Evolutionary conservation across 2,329 filamentous ascomycete species (phyloP).

Genomic region (Clonostachys solani): DNA sequence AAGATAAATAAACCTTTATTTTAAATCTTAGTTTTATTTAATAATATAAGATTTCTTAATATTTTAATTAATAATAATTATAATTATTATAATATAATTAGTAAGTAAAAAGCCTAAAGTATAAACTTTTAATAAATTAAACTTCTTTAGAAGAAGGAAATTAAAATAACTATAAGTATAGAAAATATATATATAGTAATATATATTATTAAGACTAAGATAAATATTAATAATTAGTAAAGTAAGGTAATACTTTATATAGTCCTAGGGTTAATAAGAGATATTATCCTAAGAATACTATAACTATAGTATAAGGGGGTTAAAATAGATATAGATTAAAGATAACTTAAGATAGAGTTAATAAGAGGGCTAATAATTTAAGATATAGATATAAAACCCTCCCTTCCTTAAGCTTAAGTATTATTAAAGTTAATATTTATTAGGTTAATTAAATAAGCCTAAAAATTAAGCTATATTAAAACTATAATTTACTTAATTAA

Average conservation of each 20-base stretch:
- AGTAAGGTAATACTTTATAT: slow-evolving; percentile 1
- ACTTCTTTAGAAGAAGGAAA: neutral
- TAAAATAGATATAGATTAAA: too few relatives aligned
- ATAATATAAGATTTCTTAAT: neutral
- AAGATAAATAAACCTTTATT: too few relatives aligned
- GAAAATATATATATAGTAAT: neutral
- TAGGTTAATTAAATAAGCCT: neutral
- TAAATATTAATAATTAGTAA: too few relatives aligned
- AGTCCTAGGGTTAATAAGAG: slow-evolving; percentile 1
- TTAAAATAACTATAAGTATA: slow-evolving; percentile 1
- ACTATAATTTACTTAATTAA: neutral
- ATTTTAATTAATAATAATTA: neutral
- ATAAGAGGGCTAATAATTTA: neutral
- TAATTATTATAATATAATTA: slow-evolving; percentile 2
- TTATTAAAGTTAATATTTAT: slow-evolving; percentile 1
- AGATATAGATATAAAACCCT: neutral
- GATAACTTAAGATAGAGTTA: neutral
- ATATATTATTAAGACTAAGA: neutral
- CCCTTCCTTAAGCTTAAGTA: slow-evolving; percentile 1
- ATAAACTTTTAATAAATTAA: slow-evolving; percentile 2
- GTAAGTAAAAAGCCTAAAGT: slow-evolving; percentile 2
- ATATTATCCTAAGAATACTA: slow-evolving; percentile 1
- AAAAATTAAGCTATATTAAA: slow-evolving; percentile 1
- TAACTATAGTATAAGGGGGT: neutral
- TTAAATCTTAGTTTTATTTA: neutral